Percentiles rank a stretch among this genome's conserved stretches.
Evolutionary conservation across 176 grass and related monocot species (phyloP).

Genomic region (Calamus simplicifolius): DNA sequence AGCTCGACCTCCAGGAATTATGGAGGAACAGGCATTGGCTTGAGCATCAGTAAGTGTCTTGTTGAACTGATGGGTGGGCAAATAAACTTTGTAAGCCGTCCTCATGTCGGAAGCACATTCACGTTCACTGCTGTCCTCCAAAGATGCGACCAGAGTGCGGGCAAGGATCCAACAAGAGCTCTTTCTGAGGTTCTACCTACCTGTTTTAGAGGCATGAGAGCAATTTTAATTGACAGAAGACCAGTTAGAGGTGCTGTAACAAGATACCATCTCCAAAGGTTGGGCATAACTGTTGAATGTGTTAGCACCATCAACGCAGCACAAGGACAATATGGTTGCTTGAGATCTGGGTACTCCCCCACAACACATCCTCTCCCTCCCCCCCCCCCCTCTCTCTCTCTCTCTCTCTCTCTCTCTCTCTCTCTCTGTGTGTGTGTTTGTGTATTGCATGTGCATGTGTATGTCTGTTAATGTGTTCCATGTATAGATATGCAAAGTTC

Average conservation of each 20-base stretch:
- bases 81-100: constrained; percentile 77
- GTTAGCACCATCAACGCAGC: constrained; percentile 39
- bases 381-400: neutral
- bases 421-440: too few species aligned
- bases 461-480: too few species aligned
- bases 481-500: too few species aligned
- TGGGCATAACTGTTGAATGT: constrained; percentile 60
- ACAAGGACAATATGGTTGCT: constrained; percentile 52
- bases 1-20: constrained; percentile 90
- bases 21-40: constrained; percentile 92
- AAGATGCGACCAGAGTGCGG: constrained; percentile 32
- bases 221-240: constrained; percentile 72
- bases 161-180: constrained; percentile 46
- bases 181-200: constrained; percentile 52
- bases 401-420: too few species aligned
- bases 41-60: constrained; percentile 91
- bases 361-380: neutral
- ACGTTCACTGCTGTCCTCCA: constrained; percentile 65
- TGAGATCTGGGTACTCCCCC: constrained; percentile 38
- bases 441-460: too few species aligned
- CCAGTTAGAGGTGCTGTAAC: constrained; percentile 75
- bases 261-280: constrained; percentile 82
- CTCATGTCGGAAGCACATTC: constrained; percentile 82
- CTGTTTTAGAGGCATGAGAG: constrained; percentile 59
- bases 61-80: constrained; percentile 84